Conservation (phyloP, 495 filamentous ascomycete genomes). For the Podospora sp. region DNA sequence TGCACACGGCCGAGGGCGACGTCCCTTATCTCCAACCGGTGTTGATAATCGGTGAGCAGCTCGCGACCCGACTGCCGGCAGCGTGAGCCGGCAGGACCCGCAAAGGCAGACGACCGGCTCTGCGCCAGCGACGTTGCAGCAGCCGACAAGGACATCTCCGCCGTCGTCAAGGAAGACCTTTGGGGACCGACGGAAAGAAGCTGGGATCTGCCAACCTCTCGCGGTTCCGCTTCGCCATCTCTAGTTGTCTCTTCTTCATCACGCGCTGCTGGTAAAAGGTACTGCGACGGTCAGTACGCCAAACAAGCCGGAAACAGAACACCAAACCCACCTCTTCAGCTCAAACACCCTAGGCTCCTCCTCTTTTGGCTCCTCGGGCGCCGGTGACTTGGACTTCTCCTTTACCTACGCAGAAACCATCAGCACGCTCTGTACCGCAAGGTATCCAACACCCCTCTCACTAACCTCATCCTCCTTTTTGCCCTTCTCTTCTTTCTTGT, state of each 20-base stretch:
- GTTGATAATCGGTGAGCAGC: neutral
- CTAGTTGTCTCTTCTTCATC: constrained; percentile 74
- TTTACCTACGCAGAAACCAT: constrained; percentile 24
- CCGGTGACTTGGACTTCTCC: constrained; percentile 40
- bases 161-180: constrained; percentile 55
- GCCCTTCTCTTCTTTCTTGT: constrained; percentile 53
- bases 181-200: constrained; percentile 83
- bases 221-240: constrained; percentile 78
- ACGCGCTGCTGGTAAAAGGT: constrained; percentile 85
- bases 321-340: constrained; percentile 67
- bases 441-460: neutral
- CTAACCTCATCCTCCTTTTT: constrained; percentile 55
- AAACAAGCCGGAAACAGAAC: neutral
- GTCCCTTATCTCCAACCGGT: neutral
- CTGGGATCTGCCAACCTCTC: constrained; percentile 79
- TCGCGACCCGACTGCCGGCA: neutral
- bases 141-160: neutral
- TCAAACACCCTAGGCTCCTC: constrained; percentile 79
- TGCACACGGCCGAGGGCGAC: neutral
- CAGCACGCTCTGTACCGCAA: neutral
- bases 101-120: neutral
- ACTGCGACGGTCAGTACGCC: constrained; percentile 44
- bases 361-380: constrained; percentile 46
- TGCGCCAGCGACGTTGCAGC: neutral
- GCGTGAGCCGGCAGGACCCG: neutral